Evolutionary conservation across 108 stramenopile species (phyloP).

Genomic region (Cyclotella cryptica): DNA sequence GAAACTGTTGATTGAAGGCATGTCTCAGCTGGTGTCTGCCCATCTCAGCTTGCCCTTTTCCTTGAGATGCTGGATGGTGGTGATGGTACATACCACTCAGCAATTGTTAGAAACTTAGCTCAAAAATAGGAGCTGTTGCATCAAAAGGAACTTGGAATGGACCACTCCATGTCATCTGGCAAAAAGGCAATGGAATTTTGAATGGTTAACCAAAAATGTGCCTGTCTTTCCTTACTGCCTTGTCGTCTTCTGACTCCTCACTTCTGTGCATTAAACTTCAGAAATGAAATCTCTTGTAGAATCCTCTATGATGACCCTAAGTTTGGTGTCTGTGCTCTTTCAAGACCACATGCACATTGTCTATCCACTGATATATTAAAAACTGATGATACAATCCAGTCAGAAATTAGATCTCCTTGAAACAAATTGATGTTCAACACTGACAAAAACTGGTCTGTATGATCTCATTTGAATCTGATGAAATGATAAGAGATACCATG

Average conservation of each 20-base stretch:
- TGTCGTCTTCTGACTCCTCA: not conserved
- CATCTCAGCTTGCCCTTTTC: not conserved
- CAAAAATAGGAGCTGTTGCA: not conserved
- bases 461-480: too few relatives aligned
- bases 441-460: too few relatives aligned
- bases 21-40: not conserved
- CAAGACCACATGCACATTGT: not conserved
- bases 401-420: too few relatives aligned
- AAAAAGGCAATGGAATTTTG: not conserved
- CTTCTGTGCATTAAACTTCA: constrained; percentile 4
- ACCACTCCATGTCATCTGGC: not conserved
- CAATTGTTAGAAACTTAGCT: not conserved
- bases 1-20: not conserved
- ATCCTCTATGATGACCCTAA: not conserved
- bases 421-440: too few relatives aligned
- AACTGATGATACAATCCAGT: not conserved
- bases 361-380: not conserved
- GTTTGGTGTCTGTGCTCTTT: not conserved
- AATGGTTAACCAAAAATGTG: not conserved
- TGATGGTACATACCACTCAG: not conserved
- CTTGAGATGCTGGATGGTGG: not conserved
- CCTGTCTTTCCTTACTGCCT: not conserved
- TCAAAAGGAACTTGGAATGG: not conserved
- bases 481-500: too few relatives aligned
- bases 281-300: not conserved